Base-by-base conservation (phyloP, 345 rosid genomes). In the Pelargonium nanum region DNA sequence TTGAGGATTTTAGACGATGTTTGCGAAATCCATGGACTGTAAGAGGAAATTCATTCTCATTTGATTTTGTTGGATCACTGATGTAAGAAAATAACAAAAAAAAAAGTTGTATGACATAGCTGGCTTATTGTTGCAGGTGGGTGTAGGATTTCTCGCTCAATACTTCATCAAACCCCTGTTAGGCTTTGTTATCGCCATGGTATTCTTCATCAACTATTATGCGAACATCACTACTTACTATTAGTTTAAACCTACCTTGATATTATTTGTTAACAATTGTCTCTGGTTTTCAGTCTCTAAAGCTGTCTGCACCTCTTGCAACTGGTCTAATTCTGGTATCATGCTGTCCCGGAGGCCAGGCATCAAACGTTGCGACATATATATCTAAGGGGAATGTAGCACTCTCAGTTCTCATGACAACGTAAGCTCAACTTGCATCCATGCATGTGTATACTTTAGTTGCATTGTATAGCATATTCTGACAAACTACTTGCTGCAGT, bases 341-440 rank as follows among this genome's bases (percentile, higher is more conserved):
- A 21, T 92, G 98, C 80, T 92, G 98, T 75, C 96, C 98, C 50
- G 96, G 95, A 60, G 98, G 96, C 68, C 96, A 92, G 76, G 96
- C 98, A 8, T 92, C 96, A 6, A 92, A 92, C 63, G 96, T 92
- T 68, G 96, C 98, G 22, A 92, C 96, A 53, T 92, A 85, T 70
- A 92, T 92, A 68, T 92, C 98, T 4, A 92, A 85, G 64, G 98
- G 98, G 61, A 89, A 92, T 64, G 96, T 89, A 20, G 99, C 97
- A 4, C 96, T 93, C 65, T 93, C 97, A 22, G 99, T 93, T 57
- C 97, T 93, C 40, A 93, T 93, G 99, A 93, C 97, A 62, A 93
- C 96, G 99, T 93, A 81, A 65, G 79, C 69, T 44, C 55, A 48
- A 40, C 19, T 19, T 58, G 4, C 60, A 30, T 68, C 44, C 62